Conservation (phyloP, 164 flowering plant genomes). For the Magnolia sinica region DNA sequence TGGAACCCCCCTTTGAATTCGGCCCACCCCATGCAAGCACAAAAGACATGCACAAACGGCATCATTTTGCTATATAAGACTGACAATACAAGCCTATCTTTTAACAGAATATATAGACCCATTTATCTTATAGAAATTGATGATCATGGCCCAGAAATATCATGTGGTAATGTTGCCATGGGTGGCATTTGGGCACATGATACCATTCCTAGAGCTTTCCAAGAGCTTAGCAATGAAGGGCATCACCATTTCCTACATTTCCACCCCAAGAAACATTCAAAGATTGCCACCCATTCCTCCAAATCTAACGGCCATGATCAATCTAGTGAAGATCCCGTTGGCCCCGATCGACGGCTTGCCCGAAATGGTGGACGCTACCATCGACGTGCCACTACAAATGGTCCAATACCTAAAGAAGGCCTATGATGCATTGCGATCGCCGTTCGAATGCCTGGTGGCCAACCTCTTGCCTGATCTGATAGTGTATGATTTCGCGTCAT, state of each 20-base stretch:
- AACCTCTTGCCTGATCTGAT: slow-evolving; percentile 27
- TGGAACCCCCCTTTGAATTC: background rate
- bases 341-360: slow-evolving; percentile 15
- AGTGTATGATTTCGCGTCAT: slow-evolving; percentile 24
- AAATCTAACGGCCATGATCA: background rate
- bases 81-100: background rate
- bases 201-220: slow-evolving; percentile 15
- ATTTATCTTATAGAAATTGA: background rate
- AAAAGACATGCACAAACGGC: background rate
- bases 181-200: slow-evolving; percentile 23
- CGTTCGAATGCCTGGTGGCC: background rate
- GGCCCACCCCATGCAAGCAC: background rate
- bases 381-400: slow-evolving; percentile 15
- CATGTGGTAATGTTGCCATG: slow-evolving; percentile 15
- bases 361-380: slow-evolving; percentile 25
- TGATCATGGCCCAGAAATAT: background rate
- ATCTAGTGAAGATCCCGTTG: background rate
- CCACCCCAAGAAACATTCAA: slow-evolving; percentile 14
- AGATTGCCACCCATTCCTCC: slow-evolving; percentile 14
- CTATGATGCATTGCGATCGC: slow-evolving; percentile 10
- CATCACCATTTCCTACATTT: slow-evolving; percentile 10
- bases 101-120: background rate
- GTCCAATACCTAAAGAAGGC: slow-evolving; percentile 28
- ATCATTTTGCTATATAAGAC: background rate
- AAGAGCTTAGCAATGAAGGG: slow-evolving; percentile 10